Evolutionary conservation across 208 protist species (phyloP).

Genomic region (Acanthamoeba polyphaga): DNA sequence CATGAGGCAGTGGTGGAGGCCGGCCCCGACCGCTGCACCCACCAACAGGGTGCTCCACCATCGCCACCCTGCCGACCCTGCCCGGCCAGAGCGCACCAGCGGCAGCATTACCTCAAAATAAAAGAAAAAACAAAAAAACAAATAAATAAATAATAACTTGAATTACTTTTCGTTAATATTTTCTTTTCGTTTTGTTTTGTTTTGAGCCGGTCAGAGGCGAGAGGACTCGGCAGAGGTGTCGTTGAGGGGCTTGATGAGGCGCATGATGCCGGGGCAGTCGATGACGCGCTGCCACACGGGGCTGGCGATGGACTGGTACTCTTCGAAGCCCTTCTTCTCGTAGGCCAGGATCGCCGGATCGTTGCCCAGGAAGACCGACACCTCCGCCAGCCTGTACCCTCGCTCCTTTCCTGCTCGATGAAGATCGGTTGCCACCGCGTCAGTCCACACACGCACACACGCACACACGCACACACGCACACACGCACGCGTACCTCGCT

Average conservation of each 20-base stretch:
- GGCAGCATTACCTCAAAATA: too few relatives aligned
- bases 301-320: conserved; percentile 64
- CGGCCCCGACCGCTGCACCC: background rate
- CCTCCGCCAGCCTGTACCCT: conserved; percentile 13
- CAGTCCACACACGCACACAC: background rate
- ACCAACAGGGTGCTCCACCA: background rate
- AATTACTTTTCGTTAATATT: background rate
- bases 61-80: too few relatives aligned
- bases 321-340: conserved; percentile 14
- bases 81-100: too few relatives aligned
- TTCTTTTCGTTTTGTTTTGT: background rate
- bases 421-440: background rate
- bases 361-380: conserved; percentile 50
- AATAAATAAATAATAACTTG: background rate
- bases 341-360: conserved; percentile 52
- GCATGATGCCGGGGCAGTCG: conserved; percentile 19
- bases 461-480: too few relatives aligned
- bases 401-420: background rate
- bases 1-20: background rate
- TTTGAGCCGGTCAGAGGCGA: background rate
- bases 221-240: too few relatives aligned
- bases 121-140: too few relatives aligned
- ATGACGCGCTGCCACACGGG: conserved; percentile 50
- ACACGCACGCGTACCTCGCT: background rate
- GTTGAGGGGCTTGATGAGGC: background rate